Evolutionary conservation across 345 rosid species (phyloP).

Genomic region (Leavenworthia alabamica): DNA sequence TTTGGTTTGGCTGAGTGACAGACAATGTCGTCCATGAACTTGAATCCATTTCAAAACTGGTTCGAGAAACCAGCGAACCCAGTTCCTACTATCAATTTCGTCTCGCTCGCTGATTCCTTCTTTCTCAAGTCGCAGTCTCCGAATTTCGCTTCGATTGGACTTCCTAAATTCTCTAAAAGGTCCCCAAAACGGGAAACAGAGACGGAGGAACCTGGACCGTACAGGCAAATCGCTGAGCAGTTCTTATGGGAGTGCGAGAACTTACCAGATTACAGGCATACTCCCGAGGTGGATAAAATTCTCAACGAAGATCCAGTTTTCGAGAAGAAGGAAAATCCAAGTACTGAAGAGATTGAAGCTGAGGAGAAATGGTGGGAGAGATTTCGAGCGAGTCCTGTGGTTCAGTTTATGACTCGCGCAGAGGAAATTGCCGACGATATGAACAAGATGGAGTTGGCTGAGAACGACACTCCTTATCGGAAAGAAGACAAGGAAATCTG

Average conservation of each 20-base stretch:
- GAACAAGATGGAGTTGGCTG: conserved; percentile 54
- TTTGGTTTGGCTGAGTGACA: background rate
- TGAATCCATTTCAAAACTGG: conserved; percentile 75
- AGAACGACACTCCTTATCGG: conserved; percentile 52
- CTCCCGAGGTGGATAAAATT: conserved; percentile 70
- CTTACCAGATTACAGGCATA: conserved; percentile 64
- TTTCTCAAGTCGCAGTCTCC: conserved; percentile 25
- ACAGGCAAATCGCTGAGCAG: conserved; percentile 45
- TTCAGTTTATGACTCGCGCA: conserved; percentile 53
- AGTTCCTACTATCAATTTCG: conserved; percentile 44
- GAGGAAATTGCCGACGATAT: conserved; percentile 55
- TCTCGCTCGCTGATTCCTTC: conserved; percentile 36
- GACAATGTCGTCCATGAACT: conserved; percentile 67
- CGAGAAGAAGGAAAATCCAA: conserved; percentile 69
- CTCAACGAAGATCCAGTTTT: conserved; percentile 51
- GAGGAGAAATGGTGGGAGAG: conserved; percentile 69
- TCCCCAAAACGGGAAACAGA: conserved; percentile 35
- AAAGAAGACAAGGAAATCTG: conserved; percentile 65
- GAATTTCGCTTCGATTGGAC: conserved; percentile 55
- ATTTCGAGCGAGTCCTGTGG: conserved; percentile 58
- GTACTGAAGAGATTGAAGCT: conserved; percentile 51
- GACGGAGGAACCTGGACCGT: conserved; percentile 35
- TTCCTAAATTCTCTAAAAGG: conserved; percentile 31
- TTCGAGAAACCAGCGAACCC: conserved; percentile 67
- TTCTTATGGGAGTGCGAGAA: conserved; percentile 74